Conservation (phyloP, 2,329 filamentous ascomycete genomes). For the Botryosphaeria dothidea region DNA sequence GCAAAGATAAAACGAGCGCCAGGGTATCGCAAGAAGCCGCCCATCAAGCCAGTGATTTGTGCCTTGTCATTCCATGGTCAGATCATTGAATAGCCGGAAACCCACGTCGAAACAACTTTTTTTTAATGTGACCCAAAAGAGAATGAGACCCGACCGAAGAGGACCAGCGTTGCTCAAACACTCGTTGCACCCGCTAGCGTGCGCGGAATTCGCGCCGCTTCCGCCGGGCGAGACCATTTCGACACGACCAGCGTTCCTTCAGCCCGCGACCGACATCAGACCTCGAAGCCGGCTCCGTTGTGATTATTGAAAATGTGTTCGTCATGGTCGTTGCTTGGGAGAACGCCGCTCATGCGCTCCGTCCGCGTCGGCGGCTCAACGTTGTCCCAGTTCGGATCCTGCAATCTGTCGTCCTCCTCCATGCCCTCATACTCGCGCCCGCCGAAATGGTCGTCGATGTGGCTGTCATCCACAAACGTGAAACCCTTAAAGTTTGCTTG, state of each 20-base stretch:
- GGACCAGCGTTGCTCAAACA: not conserved
- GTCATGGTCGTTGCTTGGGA: slow-evolving; percentile 46
- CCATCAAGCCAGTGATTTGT: slow-evolving; percentile 11
- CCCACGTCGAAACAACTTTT: slow-evolving; percentile 16
- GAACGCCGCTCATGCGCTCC: slow-evolving; percentile 54
- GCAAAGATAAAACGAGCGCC: slow-evolving; percentile 14
- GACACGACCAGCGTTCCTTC: slow-evolving; percentile 16
- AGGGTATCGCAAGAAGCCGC: slow-evolving; percentile 17
- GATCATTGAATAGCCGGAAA: slow-evolving; percentile 11
- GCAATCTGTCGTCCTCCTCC: slow-evolving; percentile 44
- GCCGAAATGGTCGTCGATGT: slow-evolving; percentile 79
- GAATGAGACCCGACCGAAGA: not conserved
- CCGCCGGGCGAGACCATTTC: slow-evolving; percentile 1
- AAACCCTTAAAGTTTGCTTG: slow-evolving; percentile 99
- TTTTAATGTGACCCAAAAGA: slow-evolving; percentile 10
- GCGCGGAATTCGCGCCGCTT: slow-evolving; percentile 2
- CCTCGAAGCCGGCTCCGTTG: slow-evolving; percentile 39
- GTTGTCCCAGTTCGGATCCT: slow-evolving; percentile 44
- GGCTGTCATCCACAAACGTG: slow-evolving; percentile 97
- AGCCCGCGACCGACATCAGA: slow-evolving; percentile 20
- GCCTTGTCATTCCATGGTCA: slow-evolving; percentile 9
- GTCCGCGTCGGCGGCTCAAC: slow-evolving; percentile 33
- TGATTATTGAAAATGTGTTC: slow-evolving; percentile 47
- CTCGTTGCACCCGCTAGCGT: not conserved
- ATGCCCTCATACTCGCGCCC: slow-evolving; percentile 39